phyloP scores from a whole-genome alignment of 768 basidiomycete genomes.

The Paxillus involutus region DNA sequence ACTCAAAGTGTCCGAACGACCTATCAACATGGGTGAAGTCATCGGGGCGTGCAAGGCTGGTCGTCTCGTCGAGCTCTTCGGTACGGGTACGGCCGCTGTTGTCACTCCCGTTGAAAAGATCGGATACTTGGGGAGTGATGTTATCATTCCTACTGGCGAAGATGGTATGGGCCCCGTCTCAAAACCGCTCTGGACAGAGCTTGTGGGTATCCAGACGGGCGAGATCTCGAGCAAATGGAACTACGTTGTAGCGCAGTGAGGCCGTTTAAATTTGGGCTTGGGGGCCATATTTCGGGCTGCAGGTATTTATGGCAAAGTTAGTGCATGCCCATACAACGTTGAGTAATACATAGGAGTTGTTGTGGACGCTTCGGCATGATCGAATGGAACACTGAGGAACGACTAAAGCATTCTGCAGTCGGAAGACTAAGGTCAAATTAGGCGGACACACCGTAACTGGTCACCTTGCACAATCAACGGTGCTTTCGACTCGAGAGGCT shows the following conservation, averaged over 20 bases:
- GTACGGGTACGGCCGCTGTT: conserved; percentile 54
- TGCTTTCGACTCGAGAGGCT: too few relatives aligned
- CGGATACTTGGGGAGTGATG: conserved; percentile 56
- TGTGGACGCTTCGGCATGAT: too few relatives aligned
- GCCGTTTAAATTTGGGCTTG: not conserved
- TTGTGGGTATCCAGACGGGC: conserved; percentile 72
- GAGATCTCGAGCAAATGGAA: conserved; percentile 79
- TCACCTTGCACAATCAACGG: too few relatives aligned
- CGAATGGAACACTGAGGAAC: too few relatives aligned
- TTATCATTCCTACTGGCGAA: conserved; percentile 53
- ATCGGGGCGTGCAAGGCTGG: conserved; percentile 44
- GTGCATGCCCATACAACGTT: too few relatives aligned
- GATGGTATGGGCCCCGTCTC: conserved; percentile 78
- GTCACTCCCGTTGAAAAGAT: conserved; percentile 51
- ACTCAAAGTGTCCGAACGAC: conserved; percentile 63
- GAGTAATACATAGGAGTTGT: too few relatives aligned
- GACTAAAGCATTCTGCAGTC: too few relatives aligned
- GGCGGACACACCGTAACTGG: too few relatives aligned
- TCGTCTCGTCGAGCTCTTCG: conserved; percentile 50
- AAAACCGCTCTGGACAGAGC: conserved; percentile 45
- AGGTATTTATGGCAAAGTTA: not conserved
- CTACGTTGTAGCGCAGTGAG: conserved; percentile 43
- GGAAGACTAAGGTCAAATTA: too few relatives aligned
- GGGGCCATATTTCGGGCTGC: not conserved
- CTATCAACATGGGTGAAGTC: conserved; percentile 77